Evolutionary conservation across 805 yeast genomes (phyloP), one percentile per base, ranked within the genome.

Genomic region (Yarrowia bubula): DNA sequence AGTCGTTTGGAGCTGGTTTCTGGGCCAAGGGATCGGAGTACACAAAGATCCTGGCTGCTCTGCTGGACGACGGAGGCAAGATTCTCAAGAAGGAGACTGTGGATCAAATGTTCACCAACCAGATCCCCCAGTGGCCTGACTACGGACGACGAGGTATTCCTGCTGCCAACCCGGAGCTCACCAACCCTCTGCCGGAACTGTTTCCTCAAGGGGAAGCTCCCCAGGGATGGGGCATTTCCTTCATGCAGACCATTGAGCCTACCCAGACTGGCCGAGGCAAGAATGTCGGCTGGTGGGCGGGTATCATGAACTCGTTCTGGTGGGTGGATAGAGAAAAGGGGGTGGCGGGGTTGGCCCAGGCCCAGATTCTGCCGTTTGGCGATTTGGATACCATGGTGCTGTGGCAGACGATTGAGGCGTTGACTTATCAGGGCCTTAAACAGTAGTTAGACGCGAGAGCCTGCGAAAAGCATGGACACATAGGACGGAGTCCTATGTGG

Each of bases 251-350:
- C 10, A 70, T 69, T 43, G 68, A 72, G n/a, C 72, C 73, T 8
- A 39, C 43, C n/a, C 65, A 64, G 7, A 75, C 78, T 2, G 82
- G 82, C 0, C 69, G 81, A 48, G 75, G 78, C 11, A 68, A 68
- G 3, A 75, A 76, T 4, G 69, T 79, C 0, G 71, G 75, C 14
- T 74, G 71, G 66, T 80, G 83, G 83, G 72, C 75, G 18, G 83
- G 83, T 0, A 60, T 79, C 42, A 74, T 77, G 13, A 80, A 78
- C 66, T 67, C 75, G 18, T 78, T 66, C 69, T 80, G 72, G 68
- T 80, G 81, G 81, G 69, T 79, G 18, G 83, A 80, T 69, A 65
- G 72, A 22, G 72, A 74, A 38, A 77, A 75, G 57, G 77, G 75
- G 11, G 69, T 78, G 43, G 82, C 78, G 75, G 71, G 81, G 73